Evolutionary conservation across 1,284 basidiomycete species (phyloP).

Genomic region (Agaricales sp.): DNA sequence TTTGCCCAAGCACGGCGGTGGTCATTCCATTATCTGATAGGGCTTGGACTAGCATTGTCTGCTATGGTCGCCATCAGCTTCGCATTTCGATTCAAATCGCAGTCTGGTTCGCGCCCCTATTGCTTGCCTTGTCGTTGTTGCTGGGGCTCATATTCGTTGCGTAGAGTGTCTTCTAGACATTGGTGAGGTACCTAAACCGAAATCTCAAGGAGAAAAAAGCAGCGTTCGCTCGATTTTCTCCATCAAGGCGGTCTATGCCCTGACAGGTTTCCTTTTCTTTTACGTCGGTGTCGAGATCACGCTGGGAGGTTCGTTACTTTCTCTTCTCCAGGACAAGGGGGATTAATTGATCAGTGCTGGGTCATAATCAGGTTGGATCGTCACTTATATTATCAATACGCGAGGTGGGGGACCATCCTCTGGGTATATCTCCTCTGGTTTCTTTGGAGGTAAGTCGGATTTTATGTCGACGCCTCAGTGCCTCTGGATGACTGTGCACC

Average conservation of each 20-base stretch:
- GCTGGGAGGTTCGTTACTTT: conserved; percentile 23
- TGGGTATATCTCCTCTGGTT: conserved; percentile 19
- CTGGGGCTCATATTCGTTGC: background rate
- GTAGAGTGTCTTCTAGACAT: conserved; percentile 30
- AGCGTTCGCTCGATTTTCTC: conserved; percentile 45
- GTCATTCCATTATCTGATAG: conserved; percentile 55
- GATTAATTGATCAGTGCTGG: background rate
- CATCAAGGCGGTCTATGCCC: conserved; percentile 41
- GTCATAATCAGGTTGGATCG: conserved; percentile 23
- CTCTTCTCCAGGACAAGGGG: background rate
- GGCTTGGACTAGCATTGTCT: conserved; percentile 40
- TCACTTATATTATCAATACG: conserved; percentile 22
- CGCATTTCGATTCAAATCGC: conserved; percentile 41
- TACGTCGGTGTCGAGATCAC: conserved; percentile 57
- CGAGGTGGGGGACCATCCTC: conserved; percentile 15
- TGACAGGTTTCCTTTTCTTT: conserved; percentile 54
- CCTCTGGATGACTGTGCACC: conserved; percentile 37
- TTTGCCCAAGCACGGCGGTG: conserved; percentile 42
- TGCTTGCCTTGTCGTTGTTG: background rate
- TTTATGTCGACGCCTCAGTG: conserved; percentile 30
- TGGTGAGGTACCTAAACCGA: conserved; percentile 26
- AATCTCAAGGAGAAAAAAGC: conserved; percentile 25
- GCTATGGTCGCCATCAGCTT: conserved; percentile 33
- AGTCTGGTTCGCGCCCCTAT: conserved; percentile 39
- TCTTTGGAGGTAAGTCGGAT: conserved; percentile 16